Evolutionary conservation across 495 filamentous ascomycete genomes (phyloP), one percentile per base, ranked within the genome.

Genomic region (Letharia columbiana): DNA sequence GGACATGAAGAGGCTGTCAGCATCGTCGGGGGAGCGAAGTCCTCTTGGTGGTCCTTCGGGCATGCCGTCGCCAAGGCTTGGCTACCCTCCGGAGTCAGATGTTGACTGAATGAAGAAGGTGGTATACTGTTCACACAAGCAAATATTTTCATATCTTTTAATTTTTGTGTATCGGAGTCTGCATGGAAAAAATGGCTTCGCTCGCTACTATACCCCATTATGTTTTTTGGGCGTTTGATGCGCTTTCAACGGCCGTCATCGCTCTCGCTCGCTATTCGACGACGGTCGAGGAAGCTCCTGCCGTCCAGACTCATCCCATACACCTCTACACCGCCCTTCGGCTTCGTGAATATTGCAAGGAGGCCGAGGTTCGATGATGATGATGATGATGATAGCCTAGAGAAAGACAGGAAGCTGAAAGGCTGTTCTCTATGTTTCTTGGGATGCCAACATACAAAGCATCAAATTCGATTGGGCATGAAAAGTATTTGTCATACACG

Each of bases 1-100:
- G 17, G 78, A 80, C 45, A 66, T 66, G 13, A 77, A 73, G 64
- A 69, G 75, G 58, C 56, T 71, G 18, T 74, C 64, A n/a, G 68
- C 59, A 42, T 60, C 57, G 41, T 67, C 65, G 15, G 70, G 70
- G 18, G 69, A 69, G 57, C 63, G 68, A 60, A 72, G 67, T 63
- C 67, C 68, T 39, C 60, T 73, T 15, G 33, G 44, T 7, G n/a
- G 8, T 41, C 18, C 41, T 41, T 45, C 66, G 44, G 50, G 35
- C 12, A 52, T 63, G 54, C 71, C 71, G 35, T 66, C 57, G 35
- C 64, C 69, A 41, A 61, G 52, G n/a, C 54, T 57, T 20, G 54
- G 33, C 54, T 20, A 20, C 33, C 33, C 65, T 28, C 58, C 60
- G 28, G 63, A 59, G 33, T 63, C 64, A 20, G 70, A 72, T 62